Percentiles rank a stretch among this genome's conserved stretches.
Evolutionary conservation across 2,329 filamentous ascomycete species (phyloP).

Genomic region (Ampelomyces quisqualis): DNA sequence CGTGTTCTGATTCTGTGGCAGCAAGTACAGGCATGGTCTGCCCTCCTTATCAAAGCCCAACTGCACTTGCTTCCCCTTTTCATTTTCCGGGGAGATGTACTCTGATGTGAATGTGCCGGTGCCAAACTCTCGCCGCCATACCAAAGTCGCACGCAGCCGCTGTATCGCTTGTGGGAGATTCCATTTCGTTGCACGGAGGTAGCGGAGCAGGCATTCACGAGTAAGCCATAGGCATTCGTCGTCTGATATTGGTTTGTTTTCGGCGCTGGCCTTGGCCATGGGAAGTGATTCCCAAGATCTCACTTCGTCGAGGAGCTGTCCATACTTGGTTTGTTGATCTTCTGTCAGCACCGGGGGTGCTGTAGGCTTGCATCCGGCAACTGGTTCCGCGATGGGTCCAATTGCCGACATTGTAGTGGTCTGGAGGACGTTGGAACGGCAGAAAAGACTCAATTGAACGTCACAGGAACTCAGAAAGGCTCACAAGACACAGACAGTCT

Average conservation of each 20-base stretch:
- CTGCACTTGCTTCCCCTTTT: slow-evolving; percentile 92
- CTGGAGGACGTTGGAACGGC: background rate
- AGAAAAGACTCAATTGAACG: background rate
- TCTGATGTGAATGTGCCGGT: slow-evolving; percentile 73
- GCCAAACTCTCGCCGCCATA: slow-evolving; percentile 90
- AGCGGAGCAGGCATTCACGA: slow-evolving; percentile 86
- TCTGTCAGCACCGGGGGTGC: slow-evolving; percentile 63
- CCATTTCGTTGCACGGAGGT: slow-evolving; percentile 91
- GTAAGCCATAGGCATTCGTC: slow-evolving; percentile 87
- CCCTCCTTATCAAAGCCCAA: slow-evolving; percentile 82
- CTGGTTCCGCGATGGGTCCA: slow-evolving; percentile 37
- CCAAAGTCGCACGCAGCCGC: slow-evolving; percentile 76
- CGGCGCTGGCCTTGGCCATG: slow-evolving; percentile 60
- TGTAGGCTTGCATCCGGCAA: slow-evolving; percentile 58
- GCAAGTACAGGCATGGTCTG: slow-evolving; percentile 87
- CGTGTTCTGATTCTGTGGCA: slow-evolving; percentile 90
- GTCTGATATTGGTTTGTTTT: slow-evolving; percentile 68
- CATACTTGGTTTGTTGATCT: slow-evolving; percentile 82
- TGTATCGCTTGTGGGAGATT: slow-evolving; percentile 70
- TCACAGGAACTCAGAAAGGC: background rate
- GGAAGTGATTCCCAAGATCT: slow-evolving; percentile 71
- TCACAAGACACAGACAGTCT: background rate
- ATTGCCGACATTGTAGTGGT: slow-evolving; percentile 27
- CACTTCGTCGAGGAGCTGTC: slow-evolving; percentile 68
- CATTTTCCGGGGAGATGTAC: slow-evolving; percentile 89